Evolutionary conservation across 495 filamentous ascomycete genomes (phyloP).

Genomic region (Penicillium riverlandense): DNA sequence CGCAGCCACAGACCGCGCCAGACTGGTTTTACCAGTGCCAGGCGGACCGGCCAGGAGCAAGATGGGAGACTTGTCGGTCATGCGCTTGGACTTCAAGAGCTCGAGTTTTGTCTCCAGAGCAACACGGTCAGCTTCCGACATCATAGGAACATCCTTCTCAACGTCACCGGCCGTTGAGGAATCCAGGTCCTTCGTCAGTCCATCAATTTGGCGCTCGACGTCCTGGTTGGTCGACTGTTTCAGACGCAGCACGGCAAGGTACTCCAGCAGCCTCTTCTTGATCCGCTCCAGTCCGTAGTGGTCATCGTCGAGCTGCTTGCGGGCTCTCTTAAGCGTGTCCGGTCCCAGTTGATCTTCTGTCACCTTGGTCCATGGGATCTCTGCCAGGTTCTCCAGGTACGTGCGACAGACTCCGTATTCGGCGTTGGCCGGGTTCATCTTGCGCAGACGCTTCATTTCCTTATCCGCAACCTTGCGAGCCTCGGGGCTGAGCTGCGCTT

Average conservation of each 20-base stretch:
- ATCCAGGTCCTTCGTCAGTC: conserved; percentile 52
- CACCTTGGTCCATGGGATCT: conserved; percentile 85
- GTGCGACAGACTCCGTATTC: conserved; percentile 90
- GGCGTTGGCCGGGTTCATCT: conserved; percentile 91
- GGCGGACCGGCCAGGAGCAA: conserved; percentile 90
- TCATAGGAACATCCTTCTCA: conserved; percentile 26
- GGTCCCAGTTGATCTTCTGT: conserved; percentile 85
- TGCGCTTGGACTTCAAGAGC: conserved; percentile 62
- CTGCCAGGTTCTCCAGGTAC: conserved; percentile 91
- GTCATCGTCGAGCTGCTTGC: conserved; percentile 90
- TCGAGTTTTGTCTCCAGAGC: conserved; percentile 54
- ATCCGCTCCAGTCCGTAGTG: conserved; percentile 97
- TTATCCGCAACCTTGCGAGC: conserved; percentile 82
- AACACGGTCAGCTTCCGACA: conserved; percentile 35
- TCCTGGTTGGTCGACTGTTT: conserved; percentile 84
- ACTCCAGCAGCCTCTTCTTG: conserved; percentile 93
- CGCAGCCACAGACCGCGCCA: conserved; percentile 88
- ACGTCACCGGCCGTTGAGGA: conserved; percentile 35
- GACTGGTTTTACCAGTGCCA: conserved; percentile 91
- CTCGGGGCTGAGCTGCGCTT: conserved; percentile 67
- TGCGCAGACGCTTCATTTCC: conserved; percentile 80
- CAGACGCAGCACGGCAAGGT: conserved; percentile 87
- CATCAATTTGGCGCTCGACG: conserved; percentile 67
- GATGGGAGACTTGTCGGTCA: conserved; percentile 94
- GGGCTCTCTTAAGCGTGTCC: conserved; percentile 68